Evolutionary conservation across 805 yeast genomes (phyloP), one percentile per base, ranked within the genome.

Genomic region (Candida parachauliodes): DNA sequence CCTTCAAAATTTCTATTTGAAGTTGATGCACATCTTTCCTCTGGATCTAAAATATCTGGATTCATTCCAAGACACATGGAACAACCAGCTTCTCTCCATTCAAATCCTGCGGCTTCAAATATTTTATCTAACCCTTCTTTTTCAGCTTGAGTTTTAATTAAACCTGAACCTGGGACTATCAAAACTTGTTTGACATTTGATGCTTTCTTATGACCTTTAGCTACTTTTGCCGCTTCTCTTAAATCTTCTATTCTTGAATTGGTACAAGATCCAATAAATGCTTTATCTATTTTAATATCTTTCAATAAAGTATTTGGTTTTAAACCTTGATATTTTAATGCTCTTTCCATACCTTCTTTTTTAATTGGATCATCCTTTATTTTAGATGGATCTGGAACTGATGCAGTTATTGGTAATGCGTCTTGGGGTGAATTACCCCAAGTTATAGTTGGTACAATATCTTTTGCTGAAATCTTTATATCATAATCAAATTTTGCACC

Each of bases 341-440:
- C 93, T 55, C 97, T 81, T 66, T 82, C 88, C 81, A 93, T 84
- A 55, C 94, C 93, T 10, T 83, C 70, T 54, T 77, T 81, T 60
- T 77, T 77, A 59, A 81, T 79, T 45, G 91, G 86, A 58, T 85
- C 93, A 58, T 85, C 93, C 23, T 71, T 60, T 19, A 77, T 74
- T 18, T 52, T 63, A n/a, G 79, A 59, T 44, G 98, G 98, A 59
- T 93, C 94, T 36, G 98, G 98, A 32, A 88, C 95, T 14, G 66
- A 54, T 25, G 86, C 95, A 11, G 94, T 83, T 53, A 93, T 89
- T 43, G 98, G 97, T 47, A 93, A 72, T 32, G 98, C 98, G 59
- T 93, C 98, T 68, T 93, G 98, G 22, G 98, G 98, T 53, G 98
- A 91, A 51, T 93, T 93, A 72, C 98, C 98, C 98, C 98, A 93